Evolutionary conservation across 2,329 filamentous ascomycete genomes (phyloP).

Genomic region (Trichoderma guizhouense): DNA sequence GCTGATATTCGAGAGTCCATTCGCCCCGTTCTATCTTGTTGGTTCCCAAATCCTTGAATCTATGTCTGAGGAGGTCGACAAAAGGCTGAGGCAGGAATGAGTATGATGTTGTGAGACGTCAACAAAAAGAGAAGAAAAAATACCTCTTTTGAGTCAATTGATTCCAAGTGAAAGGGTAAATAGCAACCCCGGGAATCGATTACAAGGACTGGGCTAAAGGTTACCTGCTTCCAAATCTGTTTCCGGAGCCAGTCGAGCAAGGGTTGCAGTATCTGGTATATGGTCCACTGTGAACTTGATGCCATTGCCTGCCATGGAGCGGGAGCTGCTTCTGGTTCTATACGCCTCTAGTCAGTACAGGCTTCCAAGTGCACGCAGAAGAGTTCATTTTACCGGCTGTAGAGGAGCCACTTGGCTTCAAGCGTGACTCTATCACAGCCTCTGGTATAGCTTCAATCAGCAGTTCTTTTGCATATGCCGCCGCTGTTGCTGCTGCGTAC

Average conservation of each 20-base stretch:
- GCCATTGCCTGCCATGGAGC: too few species aligned
- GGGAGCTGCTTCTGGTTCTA: background rate
- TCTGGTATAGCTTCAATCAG: background rate
- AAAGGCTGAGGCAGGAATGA: background rate
- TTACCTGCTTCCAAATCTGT: too few species aligned
- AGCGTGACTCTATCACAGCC: background rate
- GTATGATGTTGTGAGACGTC: too few species aligned
- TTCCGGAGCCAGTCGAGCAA: too few species aligned
- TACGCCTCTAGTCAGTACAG: fast-evolving
- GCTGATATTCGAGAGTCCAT: background rate
- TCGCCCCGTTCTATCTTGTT: background rate
- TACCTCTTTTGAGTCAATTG: background rate
- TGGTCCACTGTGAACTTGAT: background rate
- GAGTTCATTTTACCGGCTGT: background rate
- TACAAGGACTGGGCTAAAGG: background rate
- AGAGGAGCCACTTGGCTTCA: fast-evolving
- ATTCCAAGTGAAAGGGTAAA: background rate
- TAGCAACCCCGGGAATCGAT: background rate
- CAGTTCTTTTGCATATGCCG: conserved; percentile 5
- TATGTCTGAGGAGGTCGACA: background rate
- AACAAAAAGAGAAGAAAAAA: too few species aligned
- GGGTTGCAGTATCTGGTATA: too few species aligned
- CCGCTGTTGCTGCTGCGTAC: conserved; percentile 13
- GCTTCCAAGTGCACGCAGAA: fast-evolving
- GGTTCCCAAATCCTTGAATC: background rate